Conservation (phyloP, 108 stramenopile genomes). For the Conticribra weissflogii region DNA sequence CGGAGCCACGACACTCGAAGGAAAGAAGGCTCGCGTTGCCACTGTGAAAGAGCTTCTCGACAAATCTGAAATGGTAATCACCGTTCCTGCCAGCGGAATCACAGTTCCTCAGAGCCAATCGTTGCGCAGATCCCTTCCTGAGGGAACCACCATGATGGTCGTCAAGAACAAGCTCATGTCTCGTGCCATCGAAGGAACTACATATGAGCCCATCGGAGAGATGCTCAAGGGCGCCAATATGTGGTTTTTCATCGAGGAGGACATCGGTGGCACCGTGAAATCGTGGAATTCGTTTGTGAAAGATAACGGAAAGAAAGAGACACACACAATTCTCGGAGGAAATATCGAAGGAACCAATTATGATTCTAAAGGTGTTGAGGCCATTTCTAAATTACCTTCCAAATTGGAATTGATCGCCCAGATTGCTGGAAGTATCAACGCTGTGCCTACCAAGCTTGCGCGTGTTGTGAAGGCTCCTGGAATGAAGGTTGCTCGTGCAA, state of each 20-base stretch:
- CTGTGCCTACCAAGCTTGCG: slow-evolving; percentile 95
- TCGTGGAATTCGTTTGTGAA: slow-evolving; percentile 80
- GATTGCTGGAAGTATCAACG: slow-evolving; percentile 90
- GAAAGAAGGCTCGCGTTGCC: slow-evolving; percentile 72
- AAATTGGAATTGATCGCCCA: slow-evolving; percentile 90
- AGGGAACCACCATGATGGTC: slow-evolving; percentile 78
- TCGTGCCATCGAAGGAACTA: slow-evolving; percentile 83
- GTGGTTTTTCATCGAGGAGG: slow-evolving; percentile 96
- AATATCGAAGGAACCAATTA: slow-evolving; percentile 82
- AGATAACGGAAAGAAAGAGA: slow-evolving; percentile 66
- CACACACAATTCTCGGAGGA: slow-evolving; percentile 78
- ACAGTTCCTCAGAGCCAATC: slow-evolving; percentile 66
- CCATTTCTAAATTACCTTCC: slow-evolving; percentile 88
- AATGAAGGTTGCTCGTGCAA: slow-evolving; percentile 83
- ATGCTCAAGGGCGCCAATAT: slow-evolving; percentile 86
- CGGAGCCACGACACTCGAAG: slow-evolving; percentile 70
- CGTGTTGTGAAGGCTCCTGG: slow-evolving; percentile 89
- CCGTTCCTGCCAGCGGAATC: slow-evolving; percentile 74
- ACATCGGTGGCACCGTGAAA: slow-evolving; percentile 86
- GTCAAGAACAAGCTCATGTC: slow-evolving; percentile 94
- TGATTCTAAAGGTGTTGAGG: slow-evolving; percentile 75
- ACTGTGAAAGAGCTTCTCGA: slow-evolving; percentile 75
- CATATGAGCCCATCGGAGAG: slow-evolving; percentile 60
- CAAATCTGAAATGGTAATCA: slow-evolving; percentile 81
- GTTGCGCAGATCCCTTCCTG: slow-evolving; percentile 84